These are phyloP conservation scores for Penstemon davidsonii DNA, from an alignment of 257 asterid genomes.

Conservation along the genomic window DNA sequence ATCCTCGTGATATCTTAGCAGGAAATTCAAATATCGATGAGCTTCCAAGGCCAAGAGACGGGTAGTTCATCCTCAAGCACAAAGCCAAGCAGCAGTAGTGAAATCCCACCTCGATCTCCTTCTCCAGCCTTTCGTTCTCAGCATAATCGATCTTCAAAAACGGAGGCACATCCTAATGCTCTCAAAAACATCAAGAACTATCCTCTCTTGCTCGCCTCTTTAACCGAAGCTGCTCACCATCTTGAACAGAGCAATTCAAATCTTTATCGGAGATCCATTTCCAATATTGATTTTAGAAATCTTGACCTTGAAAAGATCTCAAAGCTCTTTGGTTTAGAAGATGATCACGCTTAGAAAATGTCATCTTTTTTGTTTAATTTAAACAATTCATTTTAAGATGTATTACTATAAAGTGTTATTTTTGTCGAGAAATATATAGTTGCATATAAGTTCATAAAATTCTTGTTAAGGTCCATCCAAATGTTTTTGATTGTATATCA, in stretches of 20 bases:
- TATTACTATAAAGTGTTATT: not conserved
- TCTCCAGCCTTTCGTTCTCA: constrained; percentile 54
- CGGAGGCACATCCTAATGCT: constrained; percentile 86
- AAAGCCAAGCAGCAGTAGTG: constrained; percentile 29
- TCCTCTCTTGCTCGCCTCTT: constrained; percentile 79
- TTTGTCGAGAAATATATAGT: not conserved
- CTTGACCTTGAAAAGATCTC: constrained; percentile 67
- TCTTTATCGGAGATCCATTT: constrained; percentile 56
- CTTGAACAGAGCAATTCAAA: constrained; percentile 62
- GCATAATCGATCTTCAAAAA: constrained; percentile 52
- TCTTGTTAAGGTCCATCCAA: not conserved
- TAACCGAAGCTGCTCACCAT: constrained; percentile 67
- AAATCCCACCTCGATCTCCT: constrained; percentile 56
- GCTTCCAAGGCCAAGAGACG: constrained; percentile 37
- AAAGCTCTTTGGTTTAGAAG: constrained; percentile 56
- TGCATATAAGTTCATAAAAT: not conserved
- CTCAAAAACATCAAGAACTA: constrained; percentile 83
- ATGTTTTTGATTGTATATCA: not conserved
- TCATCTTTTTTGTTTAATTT: no score
- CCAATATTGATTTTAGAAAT: constrained; percentile 60
- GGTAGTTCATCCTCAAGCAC: constrained; percentile 41
- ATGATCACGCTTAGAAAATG: constrained; percentile 25
- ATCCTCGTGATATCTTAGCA: constrained; percentile 17
- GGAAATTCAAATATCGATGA: constrained; percentile 37
- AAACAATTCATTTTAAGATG: no score